Conservation (phyloP, 2,329 filamentous ascomycete genomes). For the Fusarium fracticaudum region DNA sequence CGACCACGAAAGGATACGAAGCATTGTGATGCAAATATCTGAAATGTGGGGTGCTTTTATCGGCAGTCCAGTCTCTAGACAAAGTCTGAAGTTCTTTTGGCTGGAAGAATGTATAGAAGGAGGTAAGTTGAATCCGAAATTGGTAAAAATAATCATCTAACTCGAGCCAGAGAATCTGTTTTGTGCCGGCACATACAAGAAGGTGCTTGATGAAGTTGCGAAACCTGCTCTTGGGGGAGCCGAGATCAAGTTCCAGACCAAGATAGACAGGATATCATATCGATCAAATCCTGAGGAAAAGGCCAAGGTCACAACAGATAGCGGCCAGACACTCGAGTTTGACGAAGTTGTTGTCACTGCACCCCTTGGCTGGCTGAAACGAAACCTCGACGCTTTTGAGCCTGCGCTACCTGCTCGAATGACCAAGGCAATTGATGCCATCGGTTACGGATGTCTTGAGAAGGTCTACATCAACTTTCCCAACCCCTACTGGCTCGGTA, state of each 20-base stretch:
- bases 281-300: slow-evolving; percentile 43
- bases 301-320: slow-evolving; percentile 57
- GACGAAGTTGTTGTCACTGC: slow-evolving; percentile 75
- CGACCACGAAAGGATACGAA: slow-evolving; percentile 53
- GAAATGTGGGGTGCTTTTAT: slow-evolving; percentile 78
- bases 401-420: slow-evolving; percentile 67
- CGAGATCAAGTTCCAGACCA: slow-evolving; percentile 61
- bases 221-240: slow-evolving; percentile 65
- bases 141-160: background rate
- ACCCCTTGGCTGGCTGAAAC: slow-evolving; percentile 75
- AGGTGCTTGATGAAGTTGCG: slow-evolving; percentile 67
- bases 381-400: slow-evolving; percentile 66
- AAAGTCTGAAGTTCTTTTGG: slow-evolving; percentile 82
- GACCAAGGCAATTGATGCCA: slow-evolving; percentile 68
- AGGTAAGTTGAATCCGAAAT: slow-evolving; percentile 50
- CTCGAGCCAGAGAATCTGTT: slow-evolving; percentile 64
- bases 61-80: slow-evolving; percentile 69
- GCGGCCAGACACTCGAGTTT: slow-evolving; percentile 60
- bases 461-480: slow-evolving; percentile 80
- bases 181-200: slow-evolving; percentile 67
- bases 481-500: slow-evolving; percentile 74
- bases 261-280: slow-evolving; percentile 56
- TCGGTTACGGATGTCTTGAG: slow-evolving; percentile 77
- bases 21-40: slow-evolving; percentile 61
- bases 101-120: slow-evolving; percentile 81